Evolutionary conservation across 805 yeast genomes (phyloP).

Genomic region (Saccharomycopsis olivae): DNA sequence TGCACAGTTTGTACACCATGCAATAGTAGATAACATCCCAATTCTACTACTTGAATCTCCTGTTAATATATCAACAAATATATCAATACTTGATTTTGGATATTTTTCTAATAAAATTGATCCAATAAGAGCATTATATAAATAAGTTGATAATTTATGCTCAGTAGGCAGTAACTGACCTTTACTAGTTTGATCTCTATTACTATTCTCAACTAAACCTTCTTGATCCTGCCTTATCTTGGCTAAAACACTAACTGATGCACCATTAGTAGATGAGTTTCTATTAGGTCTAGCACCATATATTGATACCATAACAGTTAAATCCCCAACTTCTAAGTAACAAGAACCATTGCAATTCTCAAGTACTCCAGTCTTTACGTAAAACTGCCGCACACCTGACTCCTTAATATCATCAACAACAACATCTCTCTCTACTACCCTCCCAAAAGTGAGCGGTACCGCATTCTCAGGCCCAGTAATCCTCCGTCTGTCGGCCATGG

Average conservation of each 20-base stretch:
- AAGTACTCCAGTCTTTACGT: constrained; percentile 52
- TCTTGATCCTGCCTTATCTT: constrained; percentile 20
- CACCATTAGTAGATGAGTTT: constrained; percentile 57
- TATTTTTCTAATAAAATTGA: constrained; percentile 56
- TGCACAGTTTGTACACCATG: constrained; percentile 50
- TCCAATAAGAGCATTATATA: constrained; percentile 42
- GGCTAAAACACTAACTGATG: constrained; percentile 52
- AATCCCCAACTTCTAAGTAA: constrained; percentile 54
- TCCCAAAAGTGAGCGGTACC: constrained; percentile 39
- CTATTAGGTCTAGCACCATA: constrained; percentile 86
- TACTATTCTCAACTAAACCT: constrained; percentile 9
- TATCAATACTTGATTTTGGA: constrained; percentile 83
- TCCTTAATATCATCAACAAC: no score
- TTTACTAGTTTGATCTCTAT: constrained; percentile 22
- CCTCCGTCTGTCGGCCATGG: constrained; percentile 81
- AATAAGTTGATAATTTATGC: constrained; percentile 36
- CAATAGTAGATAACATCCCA: constrained; percentile 30
- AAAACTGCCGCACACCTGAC: constrained; percentile 27
- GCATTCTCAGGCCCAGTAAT: constrained; percentile 74
- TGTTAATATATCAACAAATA: constrained; percentile 59
- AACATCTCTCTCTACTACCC: no score
- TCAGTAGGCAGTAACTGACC: constrained; percentile 30
- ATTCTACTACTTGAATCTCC: constrained; percentile 20
- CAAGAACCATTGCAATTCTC: constrained; percentile 77
- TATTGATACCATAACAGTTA: constrained; percentile 49